Conservation (phyloP, 2,329 filamentous ascomycete species). For the Aureobasidium lini region DNA sequence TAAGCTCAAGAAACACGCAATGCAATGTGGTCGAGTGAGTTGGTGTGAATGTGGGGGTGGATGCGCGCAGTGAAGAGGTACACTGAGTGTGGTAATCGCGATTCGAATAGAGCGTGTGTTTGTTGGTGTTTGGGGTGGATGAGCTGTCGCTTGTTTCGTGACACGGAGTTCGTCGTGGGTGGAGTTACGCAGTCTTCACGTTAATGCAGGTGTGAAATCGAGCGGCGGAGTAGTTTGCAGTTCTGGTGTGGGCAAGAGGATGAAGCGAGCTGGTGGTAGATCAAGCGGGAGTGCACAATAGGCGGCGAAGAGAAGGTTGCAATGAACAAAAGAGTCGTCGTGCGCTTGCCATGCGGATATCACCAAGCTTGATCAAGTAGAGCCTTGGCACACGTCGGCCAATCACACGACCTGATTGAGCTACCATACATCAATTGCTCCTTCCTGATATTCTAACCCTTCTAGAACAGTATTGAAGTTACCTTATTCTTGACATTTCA, state of each 20-base stretch:
- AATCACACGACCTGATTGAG: not conserved
- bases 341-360: not conserved
- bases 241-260: not conserved
- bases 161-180: slow-evolving; percentile 1
- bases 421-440: not conserved
- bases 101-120: not conserved
- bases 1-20: slow-evolving; percentile 7
- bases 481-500: not conserved
- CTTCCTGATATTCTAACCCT: not conserved
- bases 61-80: not conserved
- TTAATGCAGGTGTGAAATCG: not conserved
- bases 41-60: not conserved
- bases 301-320: not conserved
- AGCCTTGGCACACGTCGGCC: slow-evolving; percentile 7
- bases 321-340: slow-evolving; percentile 6
- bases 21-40: not conserved
- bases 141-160: slow-evolving; percentile 6
- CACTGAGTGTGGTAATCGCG: not conserved
- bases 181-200: not conserved
- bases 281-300: slow-evolving; percentile 7
- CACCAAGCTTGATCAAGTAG: not conserved
- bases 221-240: not conserved
- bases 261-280: not conserved
- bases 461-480: not conserved
- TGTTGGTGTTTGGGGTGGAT: not conserved